phyloP scores from a whole-genome alignment of 495 filamentous ascomycete species.

The Diplogelasinospora grovesii region DNA sequence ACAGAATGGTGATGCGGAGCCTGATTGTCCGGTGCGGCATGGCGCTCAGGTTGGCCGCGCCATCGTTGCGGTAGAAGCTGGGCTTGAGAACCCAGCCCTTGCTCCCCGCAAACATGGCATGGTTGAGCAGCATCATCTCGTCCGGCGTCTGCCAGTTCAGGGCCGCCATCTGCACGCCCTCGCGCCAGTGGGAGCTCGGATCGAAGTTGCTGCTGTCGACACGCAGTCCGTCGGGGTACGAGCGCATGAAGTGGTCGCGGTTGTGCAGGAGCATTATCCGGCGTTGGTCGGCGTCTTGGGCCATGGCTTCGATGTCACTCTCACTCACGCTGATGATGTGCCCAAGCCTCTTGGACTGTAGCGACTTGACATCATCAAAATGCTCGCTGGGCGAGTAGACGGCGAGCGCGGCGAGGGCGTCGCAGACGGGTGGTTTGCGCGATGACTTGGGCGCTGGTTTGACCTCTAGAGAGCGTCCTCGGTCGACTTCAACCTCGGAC shows the following conservation, averaged over 20 bases:
- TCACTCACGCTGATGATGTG: conserved; percentile 88
- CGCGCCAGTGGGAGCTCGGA: conserved; percentile 75
- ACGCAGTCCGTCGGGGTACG: conserved; percentile 75
- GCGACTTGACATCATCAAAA: conserved; percentile 56
- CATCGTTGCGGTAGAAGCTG: conserved; percentile 34
- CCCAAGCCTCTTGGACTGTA: conserved; percentile 54
- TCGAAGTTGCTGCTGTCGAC: conserved; percentile 81
- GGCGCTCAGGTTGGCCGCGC: conserved; percentile 9
- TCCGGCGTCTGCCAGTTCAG: conserved; percentile 92
- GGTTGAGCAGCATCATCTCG: conserved; percentile 91
- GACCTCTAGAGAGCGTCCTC: conserved; percentile 19
- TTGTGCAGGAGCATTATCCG: conserved; percentile 73
- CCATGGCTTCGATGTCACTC: conserved; percentile 58
- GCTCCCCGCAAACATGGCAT: conserved; percentile 82
- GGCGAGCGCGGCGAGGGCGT: conserved; percentile 63
- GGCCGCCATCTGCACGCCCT: conserved; percentile 86
- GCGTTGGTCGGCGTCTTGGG: conserved; percentile 23
- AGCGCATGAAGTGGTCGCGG: conserved; percentile 75
- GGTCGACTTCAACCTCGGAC: conserved; percentile 14
- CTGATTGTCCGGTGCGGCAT: conserved; percentile 27
- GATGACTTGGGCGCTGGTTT: conserved; percentile 22
- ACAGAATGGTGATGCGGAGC: conserved; percentile 37
- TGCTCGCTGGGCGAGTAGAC: conserved; percentile 81
- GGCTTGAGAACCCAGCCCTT: conserved; percentile 87
- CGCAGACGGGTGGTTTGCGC: conserved; percentile 51